phyloP scores from a whole-genome alignment of 2,329 filamentous ascomycete genomes.

The Colletotrichum tropicicola region DNA sequence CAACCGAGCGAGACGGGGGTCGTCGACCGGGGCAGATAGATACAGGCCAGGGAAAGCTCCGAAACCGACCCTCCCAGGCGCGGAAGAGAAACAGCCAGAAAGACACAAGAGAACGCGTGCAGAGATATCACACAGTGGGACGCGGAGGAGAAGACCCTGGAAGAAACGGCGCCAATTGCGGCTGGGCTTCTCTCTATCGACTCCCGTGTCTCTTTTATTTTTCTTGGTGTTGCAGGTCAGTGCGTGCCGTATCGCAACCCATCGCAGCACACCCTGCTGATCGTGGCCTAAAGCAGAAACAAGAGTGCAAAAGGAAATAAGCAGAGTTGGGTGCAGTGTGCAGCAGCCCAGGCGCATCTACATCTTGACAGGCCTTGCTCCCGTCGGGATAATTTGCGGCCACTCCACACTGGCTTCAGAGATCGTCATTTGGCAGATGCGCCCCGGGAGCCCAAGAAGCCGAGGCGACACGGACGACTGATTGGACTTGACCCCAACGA shows the following conservation, averaged over 20 bases:
- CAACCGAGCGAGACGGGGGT: slow-evolving; percentile 7
- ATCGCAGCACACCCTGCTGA: slow-evolving; percentile 3
- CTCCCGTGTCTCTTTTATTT: background rate
- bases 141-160: background rate
- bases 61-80: slow-evolving; percentile 3
- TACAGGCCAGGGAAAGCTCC: slow-evolving; percentile 24
- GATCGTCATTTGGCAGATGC: slow-evolving; percentile 33
- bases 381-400: slow-evolving; percentile 27
- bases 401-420: slow-evolving; percentile 27
- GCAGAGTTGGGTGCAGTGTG: slow-evolving; percentile 1
- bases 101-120: slow-evolving; percentile 2
- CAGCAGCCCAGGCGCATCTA: background rate
- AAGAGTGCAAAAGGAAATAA: slow-evolving; percentile 12
- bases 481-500: background rate
- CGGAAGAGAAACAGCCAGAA: background rate
- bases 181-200: slow-evolving; percentile 7
- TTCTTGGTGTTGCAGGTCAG: background rate
- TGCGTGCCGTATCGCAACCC: background rate
- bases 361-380: slow-evolving; percentile 9
- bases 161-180: slow-evolving; percentile 9
- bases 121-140: background rate
- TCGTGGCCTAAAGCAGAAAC: slow-evolving; percentile 9
- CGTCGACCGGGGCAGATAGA: background rate
- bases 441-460: slow-evolving; percentile 25
- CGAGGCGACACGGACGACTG: slow-evolving; percentile 21